Evolutionary conservation across 2,329 filamentous ascomycete genomes (phyloP), one percentile per base, ranked within the genome.

Genomic region (Pseudocercospora crystallina): DNA sequence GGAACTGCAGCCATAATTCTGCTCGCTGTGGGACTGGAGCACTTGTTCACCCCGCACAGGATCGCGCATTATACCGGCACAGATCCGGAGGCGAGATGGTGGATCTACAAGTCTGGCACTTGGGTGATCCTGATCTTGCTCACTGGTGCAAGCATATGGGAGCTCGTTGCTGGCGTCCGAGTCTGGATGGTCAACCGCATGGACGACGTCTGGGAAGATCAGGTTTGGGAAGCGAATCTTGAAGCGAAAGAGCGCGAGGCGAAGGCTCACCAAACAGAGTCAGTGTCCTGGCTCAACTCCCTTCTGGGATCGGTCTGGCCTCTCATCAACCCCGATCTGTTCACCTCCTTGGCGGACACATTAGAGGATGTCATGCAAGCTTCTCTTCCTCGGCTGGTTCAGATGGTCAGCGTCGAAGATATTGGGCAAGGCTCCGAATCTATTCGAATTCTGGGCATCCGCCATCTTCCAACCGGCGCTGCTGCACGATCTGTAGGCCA

Each of bases 291-390:
- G 87, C 75, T 90, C 47, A 90, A 90, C 63, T 84, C 81, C 4
- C 66, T 89, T 0, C 64, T 90, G 7, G 74, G 79, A 3, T 80
- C 85, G 1, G 77, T 89, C 5, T 90, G 87, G 87, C 85, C 85
- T 0, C 74, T 90, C 29, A 78, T 90, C 62, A 90, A 90, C 62
- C 87, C 86, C 0, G 87, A 90, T 60, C 75, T 90, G 1, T 89
- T 90, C 60, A 77, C 80, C 1, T 82, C 81, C 31, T 67, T 89
- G 2, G 79, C 82, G 0, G 86, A 90, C 61, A 86, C 81, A 26
- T 77, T 90, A 3, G 87, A 90, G 68, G 87, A 90, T 65, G 84
- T 90, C 41, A 90, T 90, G 87, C 87, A 90, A 70, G 86, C 86
- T 2, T 87, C 83, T 8, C 71, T 89, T 13, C 85, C 87, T 0